Conservation (phyloP, 768 basidiomycete genomes). For the Tulasnella sp. region DNA sequence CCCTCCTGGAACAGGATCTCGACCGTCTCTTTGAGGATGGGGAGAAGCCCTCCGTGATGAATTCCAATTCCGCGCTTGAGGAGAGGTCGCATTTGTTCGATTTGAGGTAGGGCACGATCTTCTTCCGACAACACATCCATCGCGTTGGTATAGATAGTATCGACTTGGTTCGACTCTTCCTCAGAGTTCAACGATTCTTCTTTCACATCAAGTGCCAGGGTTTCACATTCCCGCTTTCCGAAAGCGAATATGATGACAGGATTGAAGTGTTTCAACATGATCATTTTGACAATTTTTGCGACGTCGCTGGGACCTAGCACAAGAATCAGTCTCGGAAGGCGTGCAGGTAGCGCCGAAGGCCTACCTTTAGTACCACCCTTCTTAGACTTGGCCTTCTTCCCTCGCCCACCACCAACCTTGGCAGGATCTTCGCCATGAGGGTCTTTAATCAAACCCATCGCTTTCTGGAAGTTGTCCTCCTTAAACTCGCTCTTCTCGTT, state of each 20-base stretch:
- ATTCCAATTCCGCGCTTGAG: conserved; percentile 95
- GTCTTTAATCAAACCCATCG: conserved; percentile 91
- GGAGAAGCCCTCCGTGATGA: conserved; percentile 95
- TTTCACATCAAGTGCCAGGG: conserved; percentile 82
- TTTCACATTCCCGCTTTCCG: conserved; percentile 96
- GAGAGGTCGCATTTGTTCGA: conserved; percentile 84
- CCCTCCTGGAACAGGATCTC: conserved; percentile 99
- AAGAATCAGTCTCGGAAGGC: background rate
- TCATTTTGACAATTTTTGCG: conserved; percentile 96
- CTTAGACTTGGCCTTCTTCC: conserved; percentile 85
- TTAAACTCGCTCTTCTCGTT: conserved; percentile 97
- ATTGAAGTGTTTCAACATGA: conserved; percentile 95
- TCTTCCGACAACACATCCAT: conserved; percentile 82
- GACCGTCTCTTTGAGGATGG: conserved; percentile 97
- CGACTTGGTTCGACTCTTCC: conserved; percentile 84
- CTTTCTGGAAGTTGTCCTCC: conserved; percentile 96
- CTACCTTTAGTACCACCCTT: conserved; percentile 94
- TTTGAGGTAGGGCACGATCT: conserved; percentile 89
- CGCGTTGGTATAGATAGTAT: conserved; percentile 90
- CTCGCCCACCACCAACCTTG: conserved; percentile 76
- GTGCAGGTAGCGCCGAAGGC: conserved; percentile 21
- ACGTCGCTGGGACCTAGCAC: conserved; percentile 80
- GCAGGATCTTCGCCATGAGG: conserved; percentile 86
- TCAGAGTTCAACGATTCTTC: conserved; percentile 93
- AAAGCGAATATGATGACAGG: conserved; percentile 99